Base-by-base conservation (phyloP, 768 basidiomycete genomes). In the Lactifluus echinatus region DNA sequence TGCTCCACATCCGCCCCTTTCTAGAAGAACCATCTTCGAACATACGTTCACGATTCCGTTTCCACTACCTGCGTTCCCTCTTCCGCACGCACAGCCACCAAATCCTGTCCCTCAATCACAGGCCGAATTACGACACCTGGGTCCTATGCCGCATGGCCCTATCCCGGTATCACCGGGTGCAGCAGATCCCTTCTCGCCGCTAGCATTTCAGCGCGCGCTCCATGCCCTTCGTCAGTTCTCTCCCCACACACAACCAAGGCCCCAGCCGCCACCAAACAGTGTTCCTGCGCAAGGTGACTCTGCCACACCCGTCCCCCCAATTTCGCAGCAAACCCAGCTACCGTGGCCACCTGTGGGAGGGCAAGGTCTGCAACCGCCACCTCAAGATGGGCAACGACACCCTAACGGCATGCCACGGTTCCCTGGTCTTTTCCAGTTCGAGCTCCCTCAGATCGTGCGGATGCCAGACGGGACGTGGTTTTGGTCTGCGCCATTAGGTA, bases 241-340 rank as follows among this genome's bases (percentile, higher is more conserved):
- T 11, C 53, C 57, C n/a, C 37, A 24, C n/a, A 24, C 37, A 24
- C 57, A 53, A 15, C 21, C 24, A 19, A 24, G 31, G 26, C 33
- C 48, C 19, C 57, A 36, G 33, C 47, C 15, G 6, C 31, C 34
- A n/a, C 34, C 47, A 23, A 49, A 42, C 5, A 52, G 39, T 24
- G 40, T 26, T 43, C 57, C 57, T 37, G 8, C 21, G 17, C 51
- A 48, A 50, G 57, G 26, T 11, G 39, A 21, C 14, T 17, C 36
- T 8, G 14, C 52, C 51, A 55, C 69, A 23, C 62, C 60, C 47
- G 53, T 69, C 26, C 62, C 60, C 44, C 28, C 60, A 46, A 21
- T 26, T 14, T 43, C 55, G 23, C 51, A 43, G 40, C 46, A 55
- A 23, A 45, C 60, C n/a, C 65, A 63, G 12, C 48, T 43, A 3